Evolutionary conservation across 129 eudicot species (phyloP), one percentile per base, ranked within the genome.

Genomic region (Glebionis coronaria): DNA sequence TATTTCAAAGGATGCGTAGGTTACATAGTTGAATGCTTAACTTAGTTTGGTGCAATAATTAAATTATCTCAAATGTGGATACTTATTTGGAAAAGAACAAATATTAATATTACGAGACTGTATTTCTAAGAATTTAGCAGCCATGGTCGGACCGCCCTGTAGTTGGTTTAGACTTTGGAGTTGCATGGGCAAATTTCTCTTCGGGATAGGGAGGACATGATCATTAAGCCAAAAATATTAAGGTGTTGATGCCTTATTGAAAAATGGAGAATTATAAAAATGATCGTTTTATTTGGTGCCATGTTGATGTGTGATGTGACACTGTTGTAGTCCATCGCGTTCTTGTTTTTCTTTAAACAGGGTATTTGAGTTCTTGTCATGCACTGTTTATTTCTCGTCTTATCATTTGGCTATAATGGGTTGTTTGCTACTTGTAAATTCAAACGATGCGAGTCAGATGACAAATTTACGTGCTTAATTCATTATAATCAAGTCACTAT

Each of bases 381-480:
- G 1, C 42, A 1, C 42, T 6, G 42, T 35, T 35, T 35, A 35
- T 35, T 6, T 35, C 44, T 27, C 44, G 5, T 47, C 9, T 9
- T 23, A 49, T 49, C 14, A 12, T 25, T 27, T 69, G 65, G 65
- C 45, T 57, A 4, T 15, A 56, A 42, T 53, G 56, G 64, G 9
- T 44, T 19, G 27, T 25, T 57, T 59, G 66, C 16, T 70, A 12
- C 18, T 25, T 56, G 25, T 25, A 14, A 28, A 12, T 40, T 50
- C 5, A 2, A 13, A 68, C 54, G 27, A 7, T 40, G 12, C 9
- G 53, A 35, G 40, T 68, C n/a, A 69, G 38, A 20, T 56, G 53
- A 14, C 54, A 13, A 21, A 5, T 28, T 42, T 18, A 12, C 14
- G 40, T 69, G 27, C 55, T 21, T 13, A 55, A 23, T 5, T 40